phyloP scores from a whole-genome alignment of 495 filamentous ascomycete genomes.

The Rostrohypoxylon terebratum region DNA sequence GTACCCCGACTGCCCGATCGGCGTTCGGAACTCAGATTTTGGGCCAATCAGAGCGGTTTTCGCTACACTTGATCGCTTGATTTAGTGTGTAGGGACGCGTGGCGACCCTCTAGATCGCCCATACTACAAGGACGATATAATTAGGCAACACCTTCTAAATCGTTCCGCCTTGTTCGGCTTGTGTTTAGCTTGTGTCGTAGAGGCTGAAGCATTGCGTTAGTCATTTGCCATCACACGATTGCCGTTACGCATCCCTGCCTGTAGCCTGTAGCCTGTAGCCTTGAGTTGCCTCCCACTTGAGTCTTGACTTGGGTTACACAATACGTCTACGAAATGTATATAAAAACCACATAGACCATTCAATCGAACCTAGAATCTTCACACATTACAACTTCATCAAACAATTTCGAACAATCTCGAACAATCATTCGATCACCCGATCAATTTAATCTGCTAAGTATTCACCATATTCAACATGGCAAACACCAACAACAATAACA shows the following conservation, averaged over 20 bases:
- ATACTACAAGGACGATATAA: neutral
- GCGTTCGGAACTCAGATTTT: constrained; percentile 6
- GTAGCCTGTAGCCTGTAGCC: constrained; percentile 36
- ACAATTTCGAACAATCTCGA: neutral
- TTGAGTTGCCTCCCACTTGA: neutral
- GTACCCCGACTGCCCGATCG: constrained; percentile 23
- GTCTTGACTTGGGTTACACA: too few species aligned
- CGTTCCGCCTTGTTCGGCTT: constrained; percentile 38
- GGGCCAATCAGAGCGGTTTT: constrained; percentile 30
- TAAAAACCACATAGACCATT: constrained; percentile 10
- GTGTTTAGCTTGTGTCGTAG: constrained; percentile 38
- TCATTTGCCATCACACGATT: constrained; percentile 34
- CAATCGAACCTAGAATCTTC: constrained; percentile 7
- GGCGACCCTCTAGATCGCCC: constrained; percentile 30
- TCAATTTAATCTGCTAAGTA: constrained; percentile 6
- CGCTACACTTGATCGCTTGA: constrained; percentile 4
- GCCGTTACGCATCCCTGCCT: constrained; percentile 26
- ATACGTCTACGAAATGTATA: constrained; percentile 23
- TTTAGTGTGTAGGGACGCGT: constrained; percentile 37
- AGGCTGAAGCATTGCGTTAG: constrained; percentile 24
- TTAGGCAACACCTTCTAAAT: constrained; percentile 37
- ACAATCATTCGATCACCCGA: neutral
- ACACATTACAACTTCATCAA: constrained; percentile 12
- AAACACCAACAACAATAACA: constrained; percentile 27
- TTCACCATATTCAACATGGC: constrained; percentile 42